Evolutionary conservation across 176 grass and related monocot species (phyloP).

Genomic region (Zoysia japonica): DNA sequence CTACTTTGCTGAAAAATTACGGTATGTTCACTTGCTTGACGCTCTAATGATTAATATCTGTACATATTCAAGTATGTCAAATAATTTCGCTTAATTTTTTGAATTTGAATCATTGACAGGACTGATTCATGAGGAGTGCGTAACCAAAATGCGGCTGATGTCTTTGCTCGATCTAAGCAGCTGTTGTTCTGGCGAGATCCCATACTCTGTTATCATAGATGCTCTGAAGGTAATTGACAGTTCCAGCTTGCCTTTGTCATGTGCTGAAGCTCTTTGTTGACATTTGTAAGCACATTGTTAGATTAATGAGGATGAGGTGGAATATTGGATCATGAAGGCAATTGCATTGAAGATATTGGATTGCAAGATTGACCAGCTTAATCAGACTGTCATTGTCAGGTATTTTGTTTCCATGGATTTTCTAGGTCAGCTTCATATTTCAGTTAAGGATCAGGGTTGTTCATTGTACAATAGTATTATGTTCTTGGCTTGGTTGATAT

Average conservation of each 20-base stretch:
- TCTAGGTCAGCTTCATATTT: neutral
- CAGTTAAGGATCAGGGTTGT: neutral
- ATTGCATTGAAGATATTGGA: slow-evolving; percentile 75
- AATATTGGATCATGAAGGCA: slow-evolving; percentile 92
- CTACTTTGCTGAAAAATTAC: slow-evolving; percentile 64
- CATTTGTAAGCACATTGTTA: slow-evolving; percentile 25
- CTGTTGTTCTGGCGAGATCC: slow-evolving; percentile 60
- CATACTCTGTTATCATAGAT: slow-evolving; percentile 77
- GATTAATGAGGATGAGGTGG: slow-evolving; percentile 90
- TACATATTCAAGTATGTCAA: neutral
- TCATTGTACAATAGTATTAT: neutral
- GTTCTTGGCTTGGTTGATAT: slow-evolving; percentile 20
- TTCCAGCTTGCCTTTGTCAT: neutral
- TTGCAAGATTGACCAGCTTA: slow-evolving; percentile 89
- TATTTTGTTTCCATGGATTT: slow-evolving; percentile 32
- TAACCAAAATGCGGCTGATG: slow-evolving; percentile 82
- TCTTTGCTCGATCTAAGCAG: slow-evolving; percentile 74
- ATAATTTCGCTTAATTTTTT: neutral
- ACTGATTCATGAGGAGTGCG: slow-evolving; percentile 74
- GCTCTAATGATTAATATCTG: neutral
- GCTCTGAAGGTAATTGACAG: slow-evolving; percentile 50
- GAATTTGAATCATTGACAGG: slow-evolving; percentile 33
- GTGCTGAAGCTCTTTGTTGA: neutral
- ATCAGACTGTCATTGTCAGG: slow-evolving; percentile 71
- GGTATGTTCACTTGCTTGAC: slow-evolving; percentile 37